These are phyloP conservation scores for Davidsoniella australis DNA, from an alignment of 2,329 filamentous ascomycete species.

Conservation along the genomic window DNA sequence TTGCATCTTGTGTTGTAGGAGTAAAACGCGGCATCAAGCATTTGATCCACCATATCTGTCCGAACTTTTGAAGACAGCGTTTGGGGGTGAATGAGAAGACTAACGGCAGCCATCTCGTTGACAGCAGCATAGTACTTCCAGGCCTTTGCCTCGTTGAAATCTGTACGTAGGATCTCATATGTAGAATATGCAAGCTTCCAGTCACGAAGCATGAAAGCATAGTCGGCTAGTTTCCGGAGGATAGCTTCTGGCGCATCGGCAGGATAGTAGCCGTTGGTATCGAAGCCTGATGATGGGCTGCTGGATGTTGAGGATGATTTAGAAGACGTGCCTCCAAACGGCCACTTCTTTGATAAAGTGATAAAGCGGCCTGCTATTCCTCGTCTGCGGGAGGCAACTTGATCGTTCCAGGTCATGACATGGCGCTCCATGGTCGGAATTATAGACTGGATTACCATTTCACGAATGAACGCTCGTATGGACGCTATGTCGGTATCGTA, in stretches of 20 bases:
- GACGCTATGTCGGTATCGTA: conserved; percentile 86
- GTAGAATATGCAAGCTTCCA: conserved; percentile 86
- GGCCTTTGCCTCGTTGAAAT: conserved; percentile 89
- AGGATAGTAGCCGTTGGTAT: conserved; percentile 63
- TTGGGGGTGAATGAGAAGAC: conserved; percentile 61
- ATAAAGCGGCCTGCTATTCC: conserved; percentile 89
- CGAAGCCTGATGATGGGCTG: conserved; percentile 50
- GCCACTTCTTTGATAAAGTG: conserved; percentile 80
- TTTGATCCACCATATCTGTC: conserved; percentile 64
- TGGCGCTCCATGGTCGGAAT: conserved; percentile 92
- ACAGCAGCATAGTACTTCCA: conserved; percentile 90
- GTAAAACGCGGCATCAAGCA: conserved; percentile 81
- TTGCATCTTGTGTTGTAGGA: conserved; percentile 79
- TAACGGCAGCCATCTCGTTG: conserved; percentile 87
- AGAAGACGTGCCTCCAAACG: conserved; percentile 50
- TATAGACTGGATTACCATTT: conserved; percentile 89
- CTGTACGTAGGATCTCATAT: conserved; percentile 74
- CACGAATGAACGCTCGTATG: conserved; percentile 75
- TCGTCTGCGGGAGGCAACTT: conserved; percentile 76
- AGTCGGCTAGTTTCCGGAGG: conserved; percentile 86
- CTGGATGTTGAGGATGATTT: conserved; percentile 27
- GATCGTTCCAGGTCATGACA: conserved; percentile 88
- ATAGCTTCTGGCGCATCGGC: conserved; percentile 75
- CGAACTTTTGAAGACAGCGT: conserved; percentile 57
- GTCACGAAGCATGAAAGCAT: conserved; percentile 90